These are phyloP conservation scores for Coelastrella sp. DNA, from an alignment of 139 green algal species.

Conservation along the genomic window DNA sequence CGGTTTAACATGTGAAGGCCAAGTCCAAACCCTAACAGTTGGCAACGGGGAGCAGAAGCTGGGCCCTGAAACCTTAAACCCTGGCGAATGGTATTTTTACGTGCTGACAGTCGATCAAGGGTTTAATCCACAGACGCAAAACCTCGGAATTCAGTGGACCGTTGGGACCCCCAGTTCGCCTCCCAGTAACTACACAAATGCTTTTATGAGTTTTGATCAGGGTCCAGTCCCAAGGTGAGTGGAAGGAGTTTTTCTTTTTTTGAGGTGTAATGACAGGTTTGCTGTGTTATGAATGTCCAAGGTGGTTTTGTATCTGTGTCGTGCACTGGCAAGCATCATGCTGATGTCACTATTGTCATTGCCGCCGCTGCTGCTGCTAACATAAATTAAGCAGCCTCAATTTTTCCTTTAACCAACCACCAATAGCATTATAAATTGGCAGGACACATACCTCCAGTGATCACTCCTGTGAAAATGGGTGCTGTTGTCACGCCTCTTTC, in stretches of 20 bases:
- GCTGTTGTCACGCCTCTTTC: no score
- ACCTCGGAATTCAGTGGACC: slow-evolving; percentile 53
- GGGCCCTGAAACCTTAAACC: slow-evolving; percentile 22
- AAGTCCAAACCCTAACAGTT: not conserved
- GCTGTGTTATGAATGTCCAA: not conserved
- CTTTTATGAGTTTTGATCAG: slow-evolving; percentile 51
- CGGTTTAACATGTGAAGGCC: slow-evolving; percentile 29
- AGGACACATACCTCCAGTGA: no score
- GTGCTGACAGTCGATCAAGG: slow-evolving; percentile 30
- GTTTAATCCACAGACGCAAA: slow-evolving; percentile 6
- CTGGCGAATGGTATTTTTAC: slow-evolving; percentile 48
- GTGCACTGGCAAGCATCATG: no score
- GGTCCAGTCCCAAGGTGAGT: slow-evolving; percentile 37
- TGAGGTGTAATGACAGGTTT: no score
- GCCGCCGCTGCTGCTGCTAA: not conserved
- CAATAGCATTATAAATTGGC: no score
- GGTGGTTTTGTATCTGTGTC: not conserved
- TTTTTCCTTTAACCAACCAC: no score
- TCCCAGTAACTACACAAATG: slow-evolving; percentile 37
- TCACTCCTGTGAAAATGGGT: no score
- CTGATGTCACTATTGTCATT: not conserved
- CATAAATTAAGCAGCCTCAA: no score
- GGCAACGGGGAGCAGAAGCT: slow-evolving; percentile 9
- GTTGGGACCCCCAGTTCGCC: not conserved
- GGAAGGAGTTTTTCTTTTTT: not conserved